Evolutionary conservation across 257 asterid genomes (phyloP).

Genomic region (Solanum lycopersicoides): DNA sequence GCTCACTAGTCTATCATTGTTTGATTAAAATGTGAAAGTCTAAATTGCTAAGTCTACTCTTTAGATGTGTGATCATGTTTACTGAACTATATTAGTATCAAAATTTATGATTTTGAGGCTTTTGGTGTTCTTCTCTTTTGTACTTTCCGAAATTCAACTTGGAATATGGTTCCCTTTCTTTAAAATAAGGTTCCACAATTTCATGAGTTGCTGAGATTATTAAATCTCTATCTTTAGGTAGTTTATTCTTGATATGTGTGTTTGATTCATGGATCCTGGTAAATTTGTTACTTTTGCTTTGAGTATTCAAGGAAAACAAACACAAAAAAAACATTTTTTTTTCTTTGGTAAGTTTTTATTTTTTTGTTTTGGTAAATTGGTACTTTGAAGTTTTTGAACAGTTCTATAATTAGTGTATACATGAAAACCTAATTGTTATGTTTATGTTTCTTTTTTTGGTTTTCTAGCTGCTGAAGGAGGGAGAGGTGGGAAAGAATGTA

Average conservation of each 20-base stretch:
- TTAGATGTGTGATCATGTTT: neutral
- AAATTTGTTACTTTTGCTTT: neutral
- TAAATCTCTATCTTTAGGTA: neutral
- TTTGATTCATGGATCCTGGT: neutral
- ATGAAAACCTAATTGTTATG: neutral
- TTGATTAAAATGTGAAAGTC: neutral
- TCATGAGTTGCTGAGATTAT: neutral
- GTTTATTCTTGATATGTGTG: neutral
- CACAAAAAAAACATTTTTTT: neutral
- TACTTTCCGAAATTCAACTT: neutral
- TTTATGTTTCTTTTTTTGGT: neutral
- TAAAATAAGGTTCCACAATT: neutral
- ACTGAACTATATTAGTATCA: neutral
- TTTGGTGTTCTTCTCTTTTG: neutral
- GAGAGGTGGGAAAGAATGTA: conserved; percentile 40
- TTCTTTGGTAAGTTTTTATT: neutral
- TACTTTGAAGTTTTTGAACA: neutral
- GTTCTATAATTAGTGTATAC: neutral
- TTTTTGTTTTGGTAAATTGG: neutral
- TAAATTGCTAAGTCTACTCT: neutral
- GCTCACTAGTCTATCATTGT: neutral
- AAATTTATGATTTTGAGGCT: neutral
- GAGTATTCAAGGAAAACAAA: neutral
- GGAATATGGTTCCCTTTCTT: neutral
- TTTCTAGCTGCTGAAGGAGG: conserved; percentile 65